phyloP scores from a whole-genome alignment of 306 rosid genomes.

The Senna siamea region DNA sequence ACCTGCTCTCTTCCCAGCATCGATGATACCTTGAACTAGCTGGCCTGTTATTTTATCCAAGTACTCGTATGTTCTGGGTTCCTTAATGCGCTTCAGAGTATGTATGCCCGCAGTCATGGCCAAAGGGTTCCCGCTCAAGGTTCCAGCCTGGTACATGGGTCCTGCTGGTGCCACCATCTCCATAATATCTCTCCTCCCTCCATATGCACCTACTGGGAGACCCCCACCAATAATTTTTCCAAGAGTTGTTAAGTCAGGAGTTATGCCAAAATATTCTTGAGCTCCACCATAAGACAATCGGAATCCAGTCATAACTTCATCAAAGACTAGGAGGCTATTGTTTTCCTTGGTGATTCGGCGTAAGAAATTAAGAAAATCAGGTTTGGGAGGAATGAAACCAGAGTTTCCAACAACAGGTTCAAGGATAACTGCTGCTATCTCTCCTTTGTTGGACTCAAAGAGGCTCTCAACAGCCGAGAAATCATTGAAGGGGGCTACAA shows the following conservation, averaged over 20 bases:
- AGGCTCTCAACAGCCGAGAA: slow-evolving; percentile 70
- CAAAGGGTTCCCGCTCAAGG: slow-evolving; percentile 92
- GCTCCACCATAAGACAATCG: slow-evolving; percentile 96
- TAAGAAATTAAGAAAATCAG: slow-evolving; percentile 69
- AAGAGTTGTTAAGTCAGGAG: slow-evolving; percentile 80
- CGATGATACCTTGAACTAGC: slow-evolving; percentile 75
- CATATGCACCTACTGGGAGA: slow-evolving; percentile 94
- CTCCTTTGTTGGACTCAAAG: slow-evolving; percentile 67
- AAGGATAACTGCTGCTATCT: slow-evolving; percentile 75
- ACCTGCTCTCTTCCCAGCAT: slow-evolving; percentile 84
- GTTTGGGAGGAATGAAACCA: slow-evolving; percentile 76
- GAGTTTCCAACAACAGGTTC: slow-evolving; percentile 98
- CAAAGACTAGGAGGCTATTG: slow-evolving; percentile 74
- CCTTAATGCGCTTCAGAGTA: slow-evolving; percentile 77
- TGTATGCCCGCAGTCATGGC: slow-evolving; percentile 99
- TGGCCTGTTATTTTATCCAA: slow-evolving; percentile 76
- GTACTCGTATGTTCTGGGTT: slow-evolving; percentile 78
- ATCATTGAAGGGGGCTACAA: slow-evolving; percentile 80
- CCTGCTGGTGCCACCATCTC: slow-evolving; percentile 97
- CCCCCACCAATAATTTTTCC: slow-evolving; percentile 99
- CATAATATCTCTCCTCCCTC: slow-evolving; percentile 94
- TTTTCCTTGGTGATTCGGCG: slow-evolving; percentile 75
- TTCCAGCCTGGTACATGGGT: slow-evolving; percentile 97
- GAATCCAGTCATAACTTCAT: slow-evolving; percentile 97
- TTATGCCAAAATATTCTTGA: slow-evolving; percentile 86